These are phyloP conservation scores for Copromyces sp. DNA, from an alignment of 495 filamentous ascomycete species.

Conservation along the genomic window DNA sequence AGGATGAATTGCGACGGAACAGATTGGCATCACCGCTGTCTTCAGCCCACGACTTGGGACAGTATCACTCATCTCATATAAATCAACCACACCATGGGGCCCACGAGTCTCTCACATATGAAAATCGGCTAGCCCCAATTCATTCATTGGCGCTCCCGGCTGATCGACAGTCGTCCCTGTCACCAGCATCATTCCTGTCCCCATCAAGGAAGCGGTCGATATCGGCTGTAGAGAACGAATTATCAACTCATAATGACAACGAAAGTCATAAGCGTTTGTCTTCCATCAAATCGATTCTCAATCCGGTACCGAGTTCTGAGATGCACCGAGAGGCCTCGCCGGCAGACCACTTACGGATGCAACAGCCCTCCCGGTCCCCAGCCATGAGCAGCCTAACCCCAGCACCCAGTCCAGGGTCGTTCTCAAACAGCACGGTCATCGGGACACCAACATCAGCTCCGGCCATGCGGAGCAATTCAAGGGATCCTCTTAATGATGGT, in stretches of 20 bases:
- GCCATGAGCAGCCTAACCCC: slow-evolving; percentile 18
- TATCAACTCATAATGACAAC: slow-evolving; percentile 14
- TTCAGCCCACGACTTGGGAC: slow-evolving; percentile 27
- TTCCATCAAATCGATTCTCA: slow-evolving; percentile 75
- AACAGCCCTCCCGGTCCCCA: slow-evolving; percentile 26
- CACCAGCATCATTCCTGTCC: slow-evolving; percentile 42
- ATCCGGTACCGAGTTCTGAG: slow-evolving; percentile 31
- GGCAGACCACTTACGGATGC: slow-evolving; percentile 12
- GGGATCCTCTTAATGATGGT: slow-evolving; percentile 35
- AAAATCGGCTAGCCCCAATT: slow-evolving; percentile 46
- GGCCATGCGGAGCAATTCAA: slow-evolving; percentile 23
- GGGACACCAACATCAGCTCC: slow-evolving; percentile 19
- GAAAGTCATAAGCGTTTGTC: slow-evolving; percentile 50
- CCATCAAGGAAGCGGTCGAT: slow-evolving; percentile 57
- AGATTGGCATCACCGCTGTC: slow-evolving; percentile 26
- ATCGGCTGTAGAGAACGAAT: slow-evolving; percentile 43
- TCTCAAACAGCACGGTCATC: slow-evolving; percentile 11
- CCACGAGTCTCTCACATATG: slow-evolving; percentile 35
- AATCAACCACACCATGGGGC: slow-evolving; percentile 23
- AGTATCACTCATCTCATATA: slow-evolving; percentile 34
- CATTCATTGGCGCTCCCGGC: slow-evolving; percentile 29
- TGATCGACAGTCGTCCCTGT: slow-evolving; percentile 40
- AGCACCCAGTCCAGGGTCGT: slow-evolving; percentile 27
- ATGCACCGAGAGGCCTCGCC: slow-evolving; percentile 11
- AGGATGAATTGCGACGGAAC: slow-evolving; percentile 29